Evolutionary conservation across 441 rosid species (phyloP).

Genomic region (Sinapis alba): DNA sequence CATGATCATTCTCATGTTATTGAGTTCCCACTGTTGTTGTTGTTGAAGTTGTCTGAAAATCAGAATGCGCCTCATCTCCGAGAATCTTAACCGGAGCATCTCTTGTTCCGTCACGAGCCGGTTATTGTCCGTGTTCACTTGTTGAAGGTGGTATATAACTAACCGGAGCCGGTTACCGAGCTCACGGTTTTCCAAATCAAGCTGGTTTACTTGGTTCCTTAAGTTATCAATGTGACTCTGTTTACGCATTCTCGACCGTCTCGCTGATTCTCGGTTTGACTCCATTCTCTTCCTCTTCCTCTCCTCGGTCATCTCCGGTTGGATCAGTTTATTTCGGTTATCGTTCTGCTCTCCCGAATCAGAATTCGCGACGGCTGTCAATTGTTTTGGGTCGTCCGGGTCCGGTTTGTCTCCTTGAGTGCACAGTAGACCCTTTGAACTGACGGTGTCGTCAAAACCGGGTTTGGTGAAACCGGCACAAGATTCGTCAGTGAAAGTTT

Average conservation of each 20-base stretch:
- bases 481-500: conserved; percentile 41
- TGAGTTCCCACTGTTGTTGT: conserved; percentile 50
- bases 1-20: conserved; percentile 40
- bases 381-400: conserved; percentile 19
- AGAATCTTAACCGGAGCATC: conserved; percentile 62
- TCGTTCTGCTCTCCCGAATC: conserved; percentile 36
- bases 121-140: conserved; percentile 51
- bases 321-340: conserved; percentile 23
- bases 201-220: conserved; percentile 60
- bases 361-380: conserved; percentile 33
- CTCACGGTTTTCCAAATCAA: conserved; percentile 65
- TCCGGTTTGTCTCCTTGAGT: conserved; percentile 34
- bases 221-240: conserved; percentile 68
- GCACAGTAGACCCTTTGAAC: not conserved
- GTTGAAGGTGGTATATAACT: conserved; percentile 43
- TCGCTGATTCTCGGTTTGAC: conserved; percentile 82
- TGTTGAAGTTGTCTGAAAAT: conserved; percentile 60
- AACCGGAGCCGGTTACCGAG: conserved; percentile 48
- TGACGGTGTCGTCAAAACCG: conserved; percentile 39
- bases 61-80: conserved; percentile 55
- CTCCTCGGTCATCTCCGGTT: conserved; percentile 48
- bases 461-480: conserved; percentile 43
- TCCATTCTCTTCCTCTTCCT: conserved; percentile 65
- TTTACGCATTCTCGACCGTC: conserved; percentile 75
- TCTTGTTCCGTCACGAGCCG: conserved; percentile 54